Percentiles rank a stretch among this genome's conserved stretches.
phyloP scores from a whole-genome alignment of 768 basidiomycete genomes.

The Calocybe indica region DNA sequence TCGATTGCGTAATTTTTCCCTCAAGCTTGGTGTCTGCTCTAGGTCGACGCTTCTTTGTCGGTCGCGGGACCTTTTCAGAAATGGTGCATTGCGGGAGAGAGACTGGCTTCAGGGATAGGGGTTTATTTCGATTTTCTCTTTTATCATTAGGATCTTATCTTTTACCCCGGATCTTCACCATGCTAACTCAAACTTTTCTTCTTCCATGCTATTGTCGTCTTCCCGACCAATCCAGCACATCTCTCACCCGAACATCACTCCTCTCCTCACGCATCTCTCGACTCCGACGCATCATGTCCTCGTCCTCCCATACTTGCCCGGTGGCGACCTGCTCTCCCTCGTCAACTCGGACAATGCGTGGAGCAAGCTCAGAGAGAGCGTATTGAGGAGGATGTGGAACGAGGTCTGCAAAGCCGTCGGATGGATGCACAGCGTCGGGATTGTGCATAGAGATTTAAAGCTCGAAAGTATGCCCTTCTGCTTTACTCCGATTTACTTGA shows the following conservation, averaged over 20 bases:
- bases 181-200: too few species aligned
- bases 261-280: constrained; percentile 64
- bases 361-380: constrained; percentile 31
- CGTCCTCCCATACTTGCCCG: constrained; percentile 68
- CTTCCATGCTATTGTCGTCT: too few species aligned
- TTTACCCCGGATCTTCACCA: too few species aligned
- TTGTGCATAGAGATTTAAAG: constrained; percentile 91
- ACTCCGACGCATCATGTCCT: constrained; percentile 71
- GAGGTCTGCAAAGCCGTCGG: constrained; percentile 75
- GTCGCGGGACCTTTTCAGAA: too few species aligned
- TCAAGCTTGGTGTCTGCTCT: too few species aligned
- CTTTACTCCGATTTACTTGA: not conserved
- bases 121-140: too few species aligned
- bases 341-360: constrained; percentile 53
- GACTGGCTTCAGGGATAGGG: too few species aligned
- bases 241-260: constrained; percentile 75
- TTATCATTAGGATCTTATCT: too few species aligned
- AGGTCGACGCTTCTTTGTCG: too few species aligned
- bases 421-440: constrained; percentile 82
- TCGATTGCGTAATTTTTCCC: too few species aligned
- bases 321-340: constrained; percentile 78
- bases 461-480: constrained; percentile 51
- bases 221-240: constrained; percentile 47
- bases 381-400: constrained; percentile 64
- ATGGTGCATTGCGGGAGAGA: too few species aligned